Conservation (phyloP, 2,329 filamentous ascomycete species). For the Zymoseptoria pseudotritici region DNA sequence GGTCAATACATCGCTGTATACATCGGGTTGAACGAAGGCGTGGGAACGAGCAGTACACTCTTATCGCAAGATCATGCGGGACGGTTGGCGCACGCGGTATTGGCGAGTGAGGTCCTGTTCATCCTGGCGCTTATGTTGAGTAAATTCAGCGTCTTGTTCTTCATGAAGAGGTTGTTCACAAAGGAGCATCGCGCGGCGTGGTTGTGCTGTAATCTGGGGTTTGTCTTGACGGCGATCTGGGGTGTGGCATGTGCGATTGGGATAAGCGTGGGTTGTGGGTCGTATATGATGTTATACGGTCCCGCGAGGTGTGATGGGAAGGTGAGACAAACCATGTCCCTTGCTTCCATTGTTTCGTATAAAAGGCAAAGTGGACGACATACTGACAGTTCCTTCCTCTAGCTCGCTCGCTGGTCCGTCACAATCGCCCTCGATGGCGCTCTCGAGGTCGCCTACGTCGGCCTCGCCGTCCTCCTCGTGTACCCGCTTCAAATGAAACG, state of each 20-base stretch:
- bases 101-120: constrained; percentile 23
- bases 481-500: constrained; percentile 24
- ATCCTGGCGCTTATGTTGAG: constrained; percentile 21
- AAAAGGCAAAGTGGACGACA: background rate
- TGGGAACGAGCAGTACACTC: constrained; percentile 13
- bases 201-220: constrained; percentile 10
- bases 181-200: constrained; percentile 18
- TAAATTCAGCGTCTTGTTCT: constrained; percentile 25
- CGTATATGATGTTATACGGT: constrained; percentile 9
- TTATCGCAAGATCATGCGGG: constrained; percentile 6
- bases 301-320: constrained; percentile 13
- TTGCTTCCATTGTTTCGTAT: background rate
- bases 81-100: constrained; percentile 14
- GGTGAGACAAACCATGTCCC: constrained; percentile 6
- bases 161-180: constrained; percentile 27
- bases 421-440: constrained; percentile 22
- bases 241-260: constrained; percentile 19
- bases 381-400: background rate
- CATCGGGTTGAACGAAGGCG: constrained; percentile 14
- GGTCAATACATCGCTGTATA: constrained; percentile 20
- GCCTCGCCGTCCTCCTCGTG: constrained; percentile 20
- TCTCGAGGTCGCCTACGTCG: constrained; percentile 22
- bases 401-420: constrained; percentile 21
- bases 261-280: constrained; percentile 15
- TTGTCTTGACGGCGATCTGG: constrained; percentile 20